phyloP scores from a whole-genome alignment of 2,329 filamentous ascomycete species.

The Trichophyton equinum region DNA sequence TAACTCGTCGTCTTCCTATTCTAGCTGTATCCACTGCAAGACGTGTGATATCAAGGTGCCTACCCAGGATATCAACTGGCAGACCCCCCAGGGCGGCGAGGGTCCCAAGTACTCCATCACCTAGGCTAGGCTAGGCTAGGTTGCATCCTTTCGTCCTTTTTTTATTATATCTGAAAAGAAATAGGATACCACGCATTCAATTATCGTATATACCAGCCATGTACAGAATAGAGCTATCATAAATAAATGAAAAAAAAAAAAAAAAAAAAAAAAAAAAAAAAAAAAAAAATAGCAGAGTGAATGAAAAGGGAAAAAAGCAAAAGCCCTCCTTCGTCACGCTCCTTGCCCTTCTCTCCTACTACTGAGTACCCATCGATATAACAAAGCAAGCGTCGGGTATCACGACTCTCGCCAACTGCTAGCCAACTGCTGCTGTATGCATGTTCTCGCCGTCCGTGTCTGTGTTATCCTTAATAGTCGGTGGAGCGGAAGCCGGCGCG shows the following conservation, averaged over 20 bases:
- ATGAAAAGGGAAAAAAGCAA: neutral
- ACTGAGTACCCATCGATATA: neutral
- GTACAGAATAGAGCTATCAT: slow-evolving; percentile 3
- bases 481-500: neutral
- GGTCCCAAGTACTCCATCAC: slow-evolving; percentile 55
- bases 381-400: neutral
- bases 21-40: slow-evolving; percentile 96
- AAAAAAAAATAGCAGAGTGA: too few species aligned
- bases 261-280: neutral
- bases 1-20: neutral
- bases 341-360: neutral
- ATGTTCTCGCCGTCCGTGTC: neutral
- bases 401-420: too few species aligned
- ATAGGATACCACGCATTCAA: neutral
- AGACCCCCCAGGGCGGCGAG: slow-evolving; percentile 84
- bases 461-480: neutral
- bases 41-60: slow-evolving; percentile 99
- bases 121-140: slow-evolving; percentile 15
- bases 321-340: neutral
- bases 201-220: neutral
- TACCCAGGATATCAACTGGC: slow-evolving; percentile 93
- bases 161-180: neutral
- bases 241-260: neutral
- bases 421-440: neutral
- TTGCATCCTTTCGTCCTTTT: neutral